Conservation (phyloP, 768 basidiomycete species). For the Phallus indusiatus region DNA sequence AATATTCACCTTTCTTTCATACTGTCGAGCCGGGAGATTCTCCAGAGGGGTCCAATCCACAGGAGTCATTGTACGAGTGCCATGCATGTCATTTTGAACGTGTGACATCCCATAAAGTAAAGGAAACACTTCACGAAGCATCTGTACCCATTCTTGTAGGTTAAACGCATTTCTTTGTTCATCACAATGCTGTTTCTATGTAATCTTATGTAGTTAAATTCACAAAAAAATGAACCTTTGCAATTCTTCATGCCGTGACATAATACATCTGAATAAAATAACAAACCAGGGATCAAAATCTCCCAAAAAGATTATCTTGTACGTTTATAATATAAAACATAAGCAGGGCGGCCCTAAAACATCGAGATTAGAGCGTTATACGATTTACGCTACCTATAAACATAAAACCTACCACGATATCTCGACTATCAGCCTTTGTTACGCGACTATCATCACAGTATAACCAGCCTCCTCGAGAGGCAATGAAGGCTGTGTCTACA, state of each 20-base stretch:
- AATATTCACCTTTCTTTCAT: slow-evolving; percentile 72
- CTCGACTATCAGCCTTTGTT: slow-evolving; percentile 57
- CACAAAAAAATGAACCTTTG: neutral
- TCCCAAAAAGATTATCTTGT: slow-evolving; percentile 1
- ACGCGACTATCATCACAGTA: slow-evolving; percentile 93
- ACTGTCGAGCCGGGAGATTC: slow-evolving; percentile 21
- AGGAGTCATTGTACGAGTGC: neutral
- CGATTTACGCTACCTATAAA: neutral
- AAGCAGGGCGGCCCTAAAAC: slow-evolving; percentile 54
- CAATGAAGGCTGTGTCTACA: slow-evolving; percentile 86
- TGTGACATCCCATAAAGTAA: neutral
- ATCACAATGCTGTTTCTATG: neutral
- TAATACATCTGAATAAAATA: neutral
- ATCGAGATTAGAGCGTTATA: neutral
- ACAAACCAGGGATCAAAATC: neutral
- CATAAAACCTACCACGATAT: slow-evolving; percentile 64
- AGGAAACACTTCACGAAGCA: neutral
- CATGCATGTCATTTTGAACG: slow-evolving; percentile 1
- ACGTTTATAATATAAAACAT: slow-evolving; percentile 76
- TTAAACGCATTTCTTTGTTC: neutral
- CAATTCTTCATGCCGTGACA: neutral
- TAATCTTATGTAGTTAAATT: slow-evolving; percentile 2
- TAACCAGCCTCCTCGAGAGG: slow-evolving; percentile 80
- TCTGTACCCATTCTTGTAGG: neutral
- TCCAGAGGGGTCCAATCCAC: neutral